Evolutionary conservation across 1,284 basidiomycete genomes (phyloP), one percentile per base, ranked within the genome.

Genomic region (Moesziomyces sp.): DNA sequence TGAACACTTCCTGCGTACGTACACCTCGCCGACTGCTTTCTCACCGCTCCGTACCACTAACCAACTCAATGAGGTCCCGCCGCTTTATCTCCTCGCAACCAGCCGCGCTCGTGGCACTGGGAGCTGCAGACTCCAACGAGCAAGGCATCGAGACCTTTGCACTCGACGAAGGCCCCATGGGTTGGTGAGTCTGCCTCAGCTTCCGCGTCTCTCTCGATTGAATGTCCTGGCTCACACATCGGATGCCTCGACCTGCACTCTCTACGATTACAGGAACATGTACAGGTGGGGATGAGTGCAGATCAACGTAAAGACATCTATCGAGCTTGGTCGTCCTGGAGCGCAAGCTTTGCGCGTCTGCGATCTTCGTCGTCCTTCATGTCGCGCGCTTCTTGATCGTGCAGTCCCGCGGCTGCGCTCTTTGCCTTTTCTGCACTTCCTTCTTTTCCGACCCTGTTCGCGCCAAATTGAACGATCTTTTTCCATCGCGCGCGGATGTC

Each of bases 1-100:
- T 8, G 76, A 78, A 30, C 76, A 78, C 48, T 69, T 76, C 38
- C 52, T 78, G 54, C 76, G 73, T 78, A 43, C 46, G 75, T 68
- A 7, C 21, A n/a, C 1, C 46, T 13, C 10, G 30, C 5, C 10
- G 30, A 33, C 30, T 33, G 10, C 0, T n/a, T 48, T 13, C 24
- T n/a, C 30, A 10, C 7, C 3, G 30, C 30, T 13, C 30, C 11
- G 13, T 33, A 11, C 7, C 30, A 13, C 30, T 11, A 8, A 8
- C 10, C 7, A 33, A 33, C 30, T 13, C 3, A 33, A 3, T 33
- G 10, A 33, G 10, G 30, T 10, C 23, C 43, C 47, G 18, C 16
- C 21, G 24, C 21, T 19, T 26, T 23, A 14, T 16, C 24, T 21
- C 18, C n/a, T 14, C 18, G 30, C 30, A 1, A 10, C 14, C 33